Percentiles rank a stretch among this genome's conserved stretches.
Evolutionary conservation across 2,329 filamentous ascomycete genomes (phyloP).

Genomic region (Colletotrichum chlorophyti): DNA sequence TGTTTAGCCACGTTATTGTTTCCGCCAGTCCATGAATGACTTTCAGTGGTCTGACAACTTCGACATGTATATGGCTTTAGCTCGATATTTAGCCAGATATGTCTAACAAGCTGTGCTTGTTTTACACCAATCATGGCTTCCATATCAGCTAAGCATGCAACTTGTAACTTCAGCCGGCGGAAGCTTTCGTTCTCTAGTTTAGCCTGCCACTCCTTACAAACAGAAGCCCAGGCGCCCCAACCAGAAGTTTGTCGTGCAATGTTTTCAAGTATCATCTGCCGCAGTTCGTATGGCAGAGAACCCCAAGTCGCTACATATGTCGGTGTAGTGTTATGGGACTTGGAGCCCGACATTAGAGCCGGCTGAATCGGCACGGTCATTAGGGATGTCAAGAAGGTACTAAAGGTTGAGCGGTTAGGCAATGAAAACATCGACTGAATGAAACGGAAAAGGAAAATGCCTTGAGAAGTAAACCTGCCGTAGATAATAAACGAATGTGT

Average conservation of each 20-base stretch:
- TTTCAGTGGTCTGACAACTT: constrained; percentile 24
- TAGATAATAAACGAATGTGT: background rate
- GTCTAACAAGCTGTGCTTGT: constrained; percentile 33
- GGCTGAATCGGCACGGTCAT: background rate
- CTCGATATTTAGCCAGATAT: constrained; percentile 39
- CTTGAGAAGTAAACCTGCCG: background rate
- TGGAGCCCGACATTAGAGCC: background rate
- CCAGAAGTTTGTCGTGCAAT: constrained; percentile 25
- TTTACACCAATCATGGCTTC: constrained; percentile 23
- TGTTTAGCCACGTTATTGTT: constrained; percentile 26
- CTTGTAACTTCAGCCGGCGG: constrained; percentile 33
- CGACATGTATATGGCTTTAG: constrained; percentile 34
- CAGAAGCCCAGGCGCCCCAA: constrained; percentile 40
- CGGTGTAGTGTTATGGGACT: background rate
- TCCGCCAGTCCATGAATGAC: background rate
- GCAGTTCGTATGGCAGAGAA: background rate
- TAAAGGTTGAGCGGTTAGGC: background rate
- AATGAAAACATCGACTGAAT: background rate
- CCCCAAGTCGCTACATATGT: background rate
- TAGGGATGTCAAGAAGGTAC: background rate
- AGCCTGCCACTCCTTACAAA: constrained; percentile 43
- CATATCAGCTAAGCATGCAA: constrained; percentile 34
- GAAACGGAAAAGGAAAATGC: background rate
- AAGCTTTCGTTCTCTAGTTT: constrained; percentile 39
- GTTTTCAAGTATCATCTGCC: background rate